Conservation (phyloP, 2,329 filamentous ascomycete genomes). For the Paraphoma sp. region DNA sequence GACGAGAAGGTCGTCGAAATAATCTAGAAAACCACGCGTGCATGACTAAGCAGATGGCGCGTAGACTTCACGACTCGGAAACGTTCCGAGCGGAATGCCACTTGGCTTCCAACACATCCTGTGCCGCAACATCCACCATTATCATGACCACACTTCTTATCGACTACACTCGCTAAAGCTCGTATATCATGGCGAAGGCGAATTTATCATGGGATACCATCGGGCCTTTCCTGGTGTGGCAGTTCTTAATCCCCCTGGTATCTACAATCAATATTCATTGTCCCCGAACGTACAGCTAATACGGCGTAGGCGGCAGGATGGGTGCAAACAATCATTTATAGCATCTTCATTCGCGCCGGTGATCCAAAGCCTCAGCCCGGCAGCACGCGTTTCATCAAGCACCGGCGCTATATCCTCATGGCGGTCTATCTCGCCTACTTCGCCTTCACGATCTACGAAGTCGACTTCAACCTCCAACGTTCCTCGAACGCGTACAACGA, state of each 20-base stretch:
- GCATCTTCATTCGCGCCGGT: slow-evolving; percentile 86
- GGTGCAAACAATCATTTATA: slow-evolving; percentile 82
- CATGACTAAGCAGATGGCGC: neutral
- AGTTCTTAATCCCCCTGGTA: slow-evolving; percentile 44
- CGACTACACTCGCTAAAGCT: neutral
- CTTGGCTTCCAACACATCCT: neutral
- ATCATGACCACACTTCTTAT: neutral
- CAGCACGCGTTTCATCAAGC: slow-evolving; percentile 70
- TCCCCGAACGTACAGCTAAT: slow-evolving; percentile 17
- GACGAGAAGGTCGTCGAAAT: neutral
- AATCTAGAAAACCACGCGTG: neutral
- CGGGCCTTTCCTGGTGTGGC: slow-evolving; percentile 42
- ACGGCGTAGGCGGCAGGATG: slow-evolving; percentile 37
- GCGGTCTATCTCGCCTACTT: slow-evolving; percentile 85
- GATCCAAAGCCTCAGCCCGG: slow-evolving; percentile 76
- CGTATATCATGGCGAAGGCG: slow-evolving; percentile 27
- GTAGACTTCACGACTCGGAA: neutral
- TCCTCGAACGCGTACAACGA: slow-evolving; percentile 79
- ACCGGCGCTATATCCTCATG: slow-evolving; percentile 84
- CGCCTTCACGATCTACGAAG: slow-evolving; percentile 89
- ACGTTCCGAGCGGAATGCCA: slow-evolving; percentile 1
- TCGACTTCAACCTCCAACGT: slow-evolving; percentile 78
- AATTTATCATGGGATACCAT: slow-evolving; percentile 40
- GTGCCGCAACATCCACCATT: neutral
- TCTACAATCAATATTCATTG: neutral